Evolutionary conservation across 2,329 filamentous ascomycete genomes (phyloP), one percentile per base, ranked within the genome.

Genomic region (Fusarium cicatricum): DNA sequence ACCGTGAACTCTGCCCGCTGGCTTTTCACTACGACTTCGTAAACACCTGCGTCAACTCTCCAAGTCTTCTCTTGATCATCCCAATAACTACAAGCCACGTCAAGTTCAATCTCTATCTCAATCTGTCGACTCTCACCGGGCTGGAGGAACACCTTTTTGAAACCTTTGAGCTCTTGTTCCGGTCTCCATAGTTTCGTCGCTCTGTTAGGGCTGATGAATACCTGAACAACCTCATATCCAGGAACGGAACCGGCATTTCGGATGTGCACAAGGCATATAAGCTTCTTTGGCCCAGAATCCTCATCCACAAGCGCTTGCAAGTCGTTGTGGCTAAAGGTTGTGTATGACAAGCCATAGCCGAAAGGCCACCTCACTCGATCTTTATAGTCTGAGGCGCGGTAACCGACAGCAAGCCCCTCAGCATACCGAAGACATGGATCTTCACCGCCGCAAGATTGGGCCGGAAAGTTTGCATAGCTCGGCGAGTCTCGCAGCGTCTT

Each of bases 281-380:
- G 39, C 3, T 15, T 55, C 26, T 34, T 29, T 8, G 47, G 28
- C 28, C 21, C 21, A 21, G 17, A 15, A 2, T 8, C 17, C 4
- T 55, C 49, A 28, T 55, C 36, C 5, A 59, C 31, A 5, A 26
- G 15, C n/a, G n/a, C n/a, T 4, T 52, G 23, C 29, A 61, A 37
- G 29, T 53, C 49, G 15, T 43, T 34, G 12, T 61, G 44, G 6
- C 12, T 14, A 31, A 61, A 59, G 2, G 55, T 49, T 3, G 59
- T 60, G 15, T 64, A 64, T 0, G 60, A 64, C 5, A 64, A 0
- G 0, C 59, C 61, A 32, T 64, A 37, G 3, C 59, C 61, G 4
- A 64, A 64, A 0, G 38, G 44, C 38, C 42, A 64, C 4, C 51
- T 48, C 0, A 43, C 34, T 11, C 39, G 40, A 3, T 5, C 11